Percentiles rank a stretch among this genome's conserved stretches.
phyloP scores from a whole-genome alignment of 1,284 basidiomycete genomes.

The Laetiporus sulphureus region DNA sequence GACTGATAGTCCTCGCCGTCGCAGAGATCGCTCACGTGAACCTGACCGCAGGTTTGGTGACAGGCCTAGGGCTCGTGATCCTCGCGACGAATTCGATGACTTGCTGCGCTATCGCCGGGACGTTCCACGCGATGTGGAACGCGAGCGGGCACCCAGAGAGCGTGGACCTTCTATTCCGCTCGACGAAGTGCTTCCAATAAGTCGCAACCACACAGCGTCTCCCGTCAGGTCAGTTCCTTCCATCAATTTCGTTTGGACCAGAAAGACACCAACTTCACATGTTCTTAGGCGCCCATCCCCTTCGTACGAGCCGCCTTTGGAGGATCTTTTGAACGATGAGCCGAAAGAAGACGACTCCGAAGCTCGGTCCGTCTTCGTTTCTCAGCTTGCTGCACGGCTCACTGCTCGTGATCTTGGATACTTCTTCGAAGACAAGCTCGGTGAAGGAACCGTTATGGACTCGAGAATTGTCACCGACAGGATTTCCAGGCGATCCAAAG shows the following conservation, averaged over 20 bases:
- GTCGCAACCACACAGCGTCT: conserved; percentile 21
- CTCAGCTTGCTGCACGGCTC: conserved; percentile 92
- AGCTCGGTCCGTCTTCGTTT: conserved; percentile 96
- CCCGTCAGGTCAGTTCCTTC: conserved; percentile 31
- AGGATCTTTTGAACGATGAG: conserved; percentile 67
- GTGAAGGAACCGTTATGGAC: conserved; percentile 88
- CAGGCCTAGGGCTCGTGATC: conserved; percentile 39
- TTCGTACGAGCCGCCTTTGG: conserved; percentile 55
- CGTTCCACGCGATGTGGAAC: conserved; percentile 31
- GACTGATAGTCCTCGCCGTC: conserved; percentile 49
- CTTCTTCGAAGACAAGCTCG: conserved; percentile 97
- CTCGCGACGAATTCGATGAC: conserved; percentile 57
- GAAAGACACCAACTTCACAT: too few species aligned
- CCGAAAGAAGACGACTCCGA: conserved; percentile 87
- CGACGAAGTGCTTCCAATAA: conserved; percentile 9
- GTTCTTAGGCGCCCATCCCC: conserved; percentile 59
- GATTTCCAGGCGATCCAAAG: conserved; percentile 89
- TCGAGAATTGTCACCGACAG: conserved; percentile 94
- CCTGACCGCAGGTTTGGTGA: conserved; percentile 46
- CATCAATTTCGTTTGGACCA: not conserved
- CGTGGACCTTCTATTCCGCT: conserved; percentile 15
- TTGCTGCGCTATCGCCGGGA: conserved; percentile 34
- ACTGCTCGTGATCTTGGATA: conserved; percentile 94
- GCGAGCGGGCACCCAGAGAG: conserved; percentile 15
- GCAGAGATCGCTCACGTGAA: conserved; percentile 45